Conservation (phyloP, 768 basidiomycete genomes). For the Calocera viscosa region DNA sequence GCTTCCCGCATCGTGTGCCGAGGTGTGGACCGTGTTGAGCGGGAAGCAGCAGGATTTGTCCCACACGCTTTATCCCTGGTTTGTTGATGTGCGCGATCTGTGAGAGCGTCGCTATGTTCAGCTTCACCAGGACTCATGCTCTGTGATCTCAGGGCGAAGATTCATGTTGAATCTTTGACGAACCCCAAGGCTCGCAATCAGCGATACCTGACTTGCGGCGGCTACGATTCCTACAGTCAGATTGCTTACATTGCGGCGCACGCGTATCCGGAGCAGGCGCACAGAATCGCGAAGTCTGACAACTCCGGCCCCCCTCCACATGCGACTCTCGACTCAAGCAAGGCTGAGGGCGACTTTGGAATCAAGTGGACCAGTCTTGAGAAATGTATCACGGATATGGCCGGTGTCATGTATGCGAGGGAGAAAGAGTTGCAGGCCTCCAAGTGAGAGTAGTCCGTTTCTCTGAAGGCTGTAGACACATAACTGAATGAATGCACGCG, state of each 20-base stretch:
- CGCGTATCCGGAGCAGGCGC: background rate
- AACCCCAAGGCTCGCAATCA: background rate
- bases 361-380: background rate
- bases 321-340: background rate
- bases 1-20: slow-evolving; percentile 11
- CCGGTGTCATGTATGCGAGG: background rate
- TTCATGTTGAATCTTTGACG: background rate
- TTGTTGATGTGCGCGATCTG: background rate
- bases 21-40: slow-evolving; percentile 11
- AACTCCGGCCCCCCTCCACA: background rate
- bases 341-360: background rate
- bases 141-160: background rate
- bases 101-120: background rate
- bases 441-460: too few species aligned
- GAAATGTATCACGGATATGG: background rate
- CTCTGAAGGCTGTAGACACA: too few species aligned
- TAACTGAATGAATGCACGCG: background rate
- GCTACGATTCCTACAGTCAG: background rate
- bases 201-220: background rate
- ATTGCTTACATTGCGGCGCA: background rate
- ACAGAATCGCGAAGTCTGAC: background rate
- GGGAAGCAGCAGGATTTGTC: slow-evolving; percentile 10
- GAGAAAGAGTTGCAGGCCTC: background rate
- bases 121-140: background rate
- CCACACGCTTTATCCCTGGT: background rate